Base-by-base conservation (phyloP, 805 yeast species). In the Wickerhamomyces alni region DNA sequence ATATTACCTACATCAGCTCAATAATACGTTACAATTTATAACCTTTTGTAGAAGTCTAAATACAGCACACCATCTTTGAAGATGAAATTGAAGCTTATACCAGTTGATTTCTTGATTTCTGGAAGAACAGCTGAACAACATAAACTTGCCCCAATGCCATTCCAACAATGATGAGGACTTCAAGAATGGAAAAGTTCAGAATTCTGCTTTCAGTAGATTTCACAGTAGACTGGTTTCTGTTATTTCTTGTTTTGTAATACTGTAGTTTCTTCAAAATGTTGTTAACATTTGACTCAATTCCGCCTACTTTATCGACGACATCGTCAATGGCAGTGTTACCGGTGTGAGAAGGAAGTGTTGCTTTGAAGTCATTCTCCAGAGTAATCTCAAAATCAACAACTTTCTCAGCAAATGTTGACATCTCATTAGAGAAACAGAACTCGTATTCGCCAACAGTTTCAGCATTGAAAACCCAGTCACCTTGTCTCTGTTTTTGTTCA, bases 151-250 rank as follows among this genome's bases (percentile, higher is more conserved):
- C 71, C 19, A 66, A 67, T 16, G 87, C 85, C 84, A 84, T 77
- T 28, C 78, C 80, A 36, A 82, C 85, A 75, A 85, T 82, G 49
- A 82, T 69, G 31, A 77, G 58, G 47, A 83, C 83, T 58, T 82
- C 89, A 47, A 82, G 68, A 38, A 86, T 61, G 34, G 88, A 79
- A 56, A 85, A 81, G 74, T 83, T 84, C 59, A 83, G 80, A 44
- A 87, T 75, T 59, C 95, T 78, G 15, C 80, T 63, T 55, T 82
- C 87, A n/a, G 95, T 87, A 37, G 87, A 77, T 59, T 69, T 72
- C 45, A 87, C 96, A 35, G 96, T 87, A 39, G 82, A 77, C 62
- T 87, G 93, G 66, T 91, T 91, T 66, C 98, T 77, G 66, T 79
- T 79, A 63, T 86, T 91, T 68, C 99, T 82, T 11, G 94, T 80